A percentile compares a stretch with the other conserved stretches of the same genome.
These are phyloP conservation scores for Hamiltosporidium tvaerminnensis DNA, from an alignment of 371 early-diverging fungal species.

Conservation along the genomic window DNA sequence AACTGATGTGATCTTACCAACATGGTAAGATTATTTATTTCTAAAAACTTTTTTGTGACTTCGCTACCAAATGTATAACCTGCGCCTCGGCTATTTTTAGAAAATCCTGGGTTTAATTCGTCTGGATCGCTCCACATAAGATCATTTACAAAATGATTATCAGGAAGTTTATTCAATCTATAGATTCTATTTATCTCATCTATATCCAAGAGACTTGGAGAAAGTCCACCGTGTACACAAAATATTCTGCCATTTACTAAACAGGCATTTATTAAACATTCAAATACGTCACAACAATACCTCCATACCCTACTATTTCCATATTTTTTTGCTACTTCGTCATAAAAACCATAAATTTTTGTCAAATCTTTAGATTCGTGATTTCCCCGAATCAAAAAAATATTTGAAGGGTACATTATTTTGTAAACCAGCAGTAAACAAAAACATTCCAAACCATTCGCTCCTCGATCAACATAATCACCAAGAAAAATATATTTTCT, in stretches of 20 bases:
- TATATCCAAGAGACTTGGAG: slow-evolving; percentile 56
- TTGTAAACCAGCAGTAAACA: slow-evolving; percentile 33
- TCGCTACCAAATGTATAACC: slow-evolving; percentile 91
- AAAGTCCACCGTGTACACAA: slow-evolving; percentile 90
- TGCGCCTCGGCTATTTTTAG: slow-evolving; percentile 87
- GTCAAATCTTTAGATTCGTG: slow-evolving; percentile 40
- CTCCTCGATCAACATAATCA: slow-evolving; percentile 48
- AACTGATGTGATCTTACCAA: slow-evolving; percentile 96
- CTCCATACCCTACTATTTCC: slow-evolving; percentile 28
- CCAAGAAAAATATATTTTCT: slow-evolving; percentile 47
- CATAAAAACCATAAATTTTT: slow-evolving; percentile 32
- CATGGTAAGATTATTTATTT: slow-evolving; percentile 79
- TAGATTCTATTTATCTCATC: not conserved
- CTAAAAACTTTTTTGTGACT: slow-evolving; percentile 75
- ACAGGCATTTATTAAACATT: slow-evolving; percentile 36
- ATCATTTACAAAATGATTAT: slow-evolving; percentile 55
- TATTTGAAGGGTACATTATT: slow-evolving; percentile 24
- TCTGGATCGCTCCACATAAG: slow-evolving; percentile 88
- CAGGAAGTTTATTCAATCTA: not conserved
- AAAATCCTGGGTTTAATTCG: slow-evolving; percentile 80
- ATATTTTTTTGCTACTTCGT: slow-evolving; percentile 37
- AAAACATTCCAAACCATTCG: slow-evolving; percentile 36
- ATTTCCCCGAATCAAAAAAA: slow-evolving; percentile 44
- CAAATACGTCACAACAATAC: slow-evolving; percentile 42
- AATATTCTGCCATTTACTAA: slow-evolving; percentile 58